Evolutionary conservation across 345 rosid species (phyloP).

Genomic region (Salix udensis): DNA sequence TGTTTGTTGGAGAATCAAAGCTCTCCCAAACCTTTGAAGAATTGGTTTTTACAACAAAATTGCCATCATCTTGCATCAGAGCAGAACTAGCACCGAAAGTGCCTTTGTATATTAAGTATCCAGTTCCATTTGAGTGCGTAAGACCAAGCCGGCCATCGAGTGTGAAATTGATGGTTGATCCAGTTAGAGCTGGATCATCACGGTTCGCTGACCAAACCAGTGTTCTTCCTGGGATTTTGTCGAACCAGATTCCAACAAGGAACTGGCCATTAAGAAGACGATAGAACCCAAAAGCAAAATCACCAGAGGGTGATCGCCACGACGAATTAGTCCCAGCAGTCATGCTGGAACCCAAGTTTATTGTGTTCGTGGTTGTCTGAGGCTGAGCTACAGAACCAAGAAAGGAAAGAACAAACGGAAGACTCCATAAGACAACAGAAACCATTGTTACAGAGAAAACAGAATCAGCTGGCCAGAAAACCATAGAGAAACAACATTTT

Average conservation of each 20-base stretch:
- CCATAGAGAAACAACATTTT: no score
- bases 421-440: neutral
- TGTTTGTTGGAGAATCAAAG: constrained; percentile 27
- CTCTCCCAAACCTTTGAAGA: constrained; percentile 26
- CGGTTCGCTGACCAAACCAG: constrained; percentile 37
- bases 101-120: constrained; percentile 14
- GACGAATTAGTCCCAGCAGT: constrained; percentile 26
- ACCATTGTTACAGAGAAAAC: constrained; percentile 7
- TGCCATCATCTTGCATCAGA: constrained; percentile 24
- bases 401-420: neutral
- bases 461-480: neutral
- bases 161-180: constrained; percentile 16
- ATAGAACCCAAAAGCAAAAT: constrained; percentile 37
- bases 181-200: constrained; percentile 27
- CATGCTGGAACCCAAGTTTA: constrained; percentile 20
- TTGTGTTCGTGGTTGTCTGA: constrained; percentile 7
- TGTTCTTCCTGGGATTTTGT: constrained; percentile 26
- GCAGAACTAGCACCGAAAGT: constrained; percentile 15
- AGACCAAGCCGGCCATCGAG: constrained; percentile 27
- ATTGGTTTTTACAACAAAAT: constrained; percentile 17
- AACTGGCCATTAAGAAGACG: constrained; percentile 13
- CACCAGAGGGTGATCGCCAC: constrained; percentile 29
- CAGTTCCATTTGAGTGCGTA: constrained; percentile 22
- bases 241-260: constrained; percentile 34
- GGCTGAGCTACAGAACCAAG: constrained; percentile 6